These are phyloP conservation scores for Podospora conica DNA, from an alignment of 495 filamentous ascomycete species.

Conservation along the genomic window DNA sequence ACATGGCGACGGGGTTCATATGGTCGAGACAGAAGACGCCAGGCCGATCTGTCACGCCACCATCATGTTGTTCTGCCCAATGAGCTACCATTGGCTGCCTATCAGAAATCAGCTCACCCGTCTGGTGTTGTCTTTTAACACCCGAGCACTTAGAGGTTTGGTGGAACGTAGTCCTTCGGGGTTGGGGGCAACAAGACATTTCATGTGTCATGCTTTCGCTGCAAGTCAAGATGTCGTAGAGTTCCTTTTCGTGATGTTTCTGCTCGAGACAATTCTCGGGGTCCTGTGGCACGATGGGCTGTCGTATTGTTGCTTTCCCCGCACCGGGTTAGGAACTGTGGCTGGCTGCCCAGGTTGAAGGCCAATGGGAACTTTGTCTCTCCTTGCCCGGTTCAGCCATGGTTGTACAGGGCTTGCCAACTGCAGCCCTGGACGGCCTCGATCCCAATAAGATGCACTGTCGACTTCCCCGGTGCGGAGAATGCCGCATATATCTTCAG, in stretches of 20 bases:
- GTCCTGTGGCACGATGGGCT: background rate
- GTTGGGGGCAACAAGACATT: no score
- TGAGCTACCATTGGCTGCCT: no score
- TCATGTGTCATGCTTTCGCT: no score
- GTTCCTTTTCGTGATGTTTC: background rate
- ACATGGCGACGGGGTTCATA: no score
- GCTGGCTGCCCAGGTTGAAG: background rate
- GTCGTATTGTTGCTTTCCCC: background rate
- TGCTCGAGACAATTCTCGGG: background rate
- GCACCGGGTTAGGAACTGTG: background rate
- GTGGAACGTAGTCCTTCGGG: no score
- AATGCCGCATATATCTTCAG: background rate
- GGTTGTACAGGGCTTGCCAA: background rate
- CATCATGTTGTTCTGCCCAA: no score
- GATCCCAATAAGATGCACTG: background rate
- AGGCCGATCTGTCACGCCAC: no score
- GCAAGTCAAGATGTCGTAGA: no score
- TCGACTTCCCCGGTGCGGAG: background rate
- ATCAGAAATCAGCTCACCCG: no score
- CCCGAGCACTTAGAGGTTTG: no score
- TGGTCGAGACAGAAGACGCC: no score
- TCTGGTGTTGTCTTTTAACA: no score
- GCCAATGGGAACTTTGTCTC: background rate
- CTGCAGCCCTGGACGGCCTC: background rate
- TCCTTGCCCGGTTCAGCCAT: background rate